These are phyloP conservation scores for Nigrograna mackinnonii DNA, from an alignment of 2,329 filamentous ascomycete genomes.

Conservation along the genomic window DNA sequence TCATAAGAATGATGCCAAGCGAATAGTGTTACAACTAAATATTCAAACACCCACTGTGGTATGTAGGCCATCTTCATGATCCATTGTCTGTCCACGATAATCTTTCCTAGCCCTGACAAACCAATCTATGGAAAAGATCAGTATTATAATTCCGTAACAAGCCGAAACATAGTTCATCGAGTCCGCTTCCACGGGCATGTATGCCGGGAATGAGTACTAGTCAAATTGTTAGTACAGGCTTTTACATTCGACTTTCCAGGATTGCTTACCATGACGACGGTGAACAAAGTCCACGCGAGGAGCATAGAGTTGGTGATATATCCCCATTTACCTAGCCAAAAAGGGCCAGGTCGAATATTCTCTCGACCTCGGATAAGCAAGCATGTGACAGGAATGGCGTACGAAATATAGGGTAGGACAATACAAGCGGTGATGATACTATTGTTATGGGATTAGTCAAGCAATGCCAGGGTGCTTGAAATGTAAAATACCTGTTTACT, in stretches of 20 bases:
- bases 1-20: too few species aligned
- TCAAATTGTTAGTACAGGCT: not conserved
- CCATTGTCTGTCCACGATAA: conserved; percentile 1
- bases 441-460: conserved; percentile 29
- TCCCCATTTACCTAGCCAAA: conserved; percentile 16
- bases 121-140: conserved; percentile 1
- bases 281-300: conserved; percentile 1
- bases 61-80: conserved; percentile 1
- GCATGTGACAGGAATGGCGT: conserved; percentile 20
- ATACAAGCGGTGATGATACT: conserved; percentile 29
- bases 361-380: conserved; percentile 39
- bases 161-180: conserved; percentile 5
- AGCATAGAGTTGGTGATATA: not conserved
- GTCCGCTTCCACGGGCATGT: conserved; percentile 3
- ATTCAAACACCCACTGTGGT: not conserved
- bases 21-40: too few species aligned
- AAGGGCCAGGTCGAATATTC: conserved; percentile 46
- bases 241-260: not conserved
- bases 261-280: conserved; percentile 1
- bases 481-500: conserved; percentile 25
- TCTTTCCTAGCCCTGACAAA: conserved; percentile 1
- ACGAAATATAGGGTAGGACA: conserved; percentile 37
- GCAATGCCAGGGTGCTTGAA: too few species aligned
- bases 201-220: conserved; percentile 2
- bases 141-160: conserved; percentile 1